Evolutionary conservation across 441 rosid species (phyloP).

Genomic region (Erodium moschatum): DNA sequence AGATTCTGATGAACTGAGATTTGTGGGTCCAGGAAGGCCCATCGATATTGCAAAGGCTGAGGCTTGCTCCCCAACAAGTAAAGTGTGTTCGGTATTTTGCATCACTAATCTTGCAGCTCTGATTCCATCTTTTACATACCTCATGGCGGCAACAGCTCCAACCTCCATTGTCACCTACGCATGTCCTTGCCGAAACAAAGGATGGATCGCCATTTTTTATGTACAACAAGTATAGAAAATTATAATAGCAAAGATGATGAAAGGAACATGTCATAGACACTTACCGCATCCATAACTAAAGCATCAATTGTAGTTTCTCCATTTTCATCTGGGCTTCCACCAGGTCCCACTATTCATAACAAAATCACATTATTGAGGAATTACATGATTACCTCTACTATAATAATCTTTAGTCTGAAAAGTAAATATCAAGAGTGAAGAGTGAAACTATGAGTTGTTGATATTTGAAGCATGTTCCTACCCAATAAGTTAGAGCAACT

Average conservation of each 20-base stretch:
- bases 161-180: slow-evolving; percentile 88
- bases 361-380: neutral
- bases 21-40: slow-evolving; percentile 84
- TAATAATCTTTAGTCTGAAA: neutral
- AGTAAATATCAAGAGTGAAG: neutral
- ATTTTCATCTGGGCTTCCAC: slow-evolving; percentile 82
- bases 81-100: slow-evolving; percentile 65
- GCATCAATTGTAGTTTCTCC: slow-evolving; percentile 87
- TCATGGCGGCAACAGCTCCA: slow-evolving; percentile 97
- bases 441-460: neutral
- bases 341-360: slow-evolving; percentile 51
- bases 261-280: slow-evolving; percentile 10
- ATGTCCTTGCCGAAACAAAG: slow-evolving; percentile 37
- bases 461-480: neutral
- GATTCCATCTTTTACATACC: slow-evolving; percentile 79
- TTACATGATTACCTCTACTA: neutral
- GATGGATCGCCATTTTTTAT: slow-evolving; percentile 17
- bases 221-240: slow-evolving; percentile 5
- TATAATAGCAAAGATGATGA: neutral
- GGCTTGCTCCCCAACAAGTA: slow-evolving; percentile 76
- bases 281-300: slow-evolving; percentile 76
- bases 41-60: slow-evolving; percentile 78
- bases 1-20: slow-evolving; percentile 74
- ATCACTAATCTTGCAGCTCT: slow-evolving; percentile 77
- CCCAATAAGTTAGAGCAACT: neutral